Percentiles rank a stretch among this genome's conserved stretches.
phyloP scores from a whole-genome alignment of 1,284 basidiomycete species.

The Malassezia cuniculi region DNA sequence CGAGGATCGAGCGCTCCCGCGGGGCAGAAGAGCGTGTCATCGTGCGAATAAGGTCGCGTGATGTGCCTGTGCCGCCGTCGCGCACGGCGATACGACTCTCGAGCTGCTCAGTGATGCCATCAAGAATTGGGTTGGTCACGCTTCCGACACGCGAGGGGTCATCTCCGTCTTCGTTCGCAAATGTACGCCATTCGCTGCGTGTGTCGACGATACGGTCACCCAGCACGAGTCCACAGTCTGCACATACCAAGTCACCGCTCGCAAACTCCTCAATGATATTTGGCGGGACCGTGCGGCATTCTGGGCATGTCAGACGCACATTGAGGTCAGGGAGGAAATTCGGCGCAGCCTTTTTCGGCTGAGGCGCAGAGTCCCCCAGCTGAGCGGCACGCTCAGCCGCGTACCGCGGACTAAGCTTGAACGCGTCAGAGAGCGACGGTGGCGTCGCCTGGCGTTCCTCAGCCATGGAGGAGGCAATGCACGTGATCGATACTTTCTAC shows the following conservation, averaged over 20 bases:
- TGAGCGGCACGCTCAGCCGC: slow-evolving; percentile 26
- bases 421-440: slow-evolving; percentile 24
- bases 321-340: slow-evolving; percentile 39
- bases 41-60: slow-evolving; percentile 82
- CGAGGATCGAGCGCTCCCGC: slow-evolving; percentile 69
- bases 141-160: slow-evolving; percentile 99
- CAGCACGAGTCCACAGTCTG: slow-evolving; percentile 83
- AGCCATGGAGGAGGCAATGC: slow-evolving; percentile 1
- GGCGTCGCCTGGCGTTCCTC: slow-evolving; percentile 2
- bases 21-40: slow-evolving; percentile 58
- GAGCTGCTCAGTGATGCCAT: slow-evolving; percentile 79
- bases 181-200: slow-evolving; percentile 91
- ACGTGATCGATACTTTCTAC: no score
- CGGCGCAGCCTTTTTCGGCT: slow-evolving; percentile 15
- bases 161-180: slow-evolving; percentile 90
- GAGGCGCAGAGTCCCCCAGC: not conserved
- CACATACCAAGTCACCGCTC: slow-evolving; percentile 93
- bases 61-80: slow-evolving; percentile 83
- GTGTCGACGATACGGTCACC: slow-evolving; percentile 96
- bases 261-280: slow-evolving; percentile 95
- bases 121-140: slow-evolving; percentile 74
- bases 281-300: slow-evolving; percentile 80
- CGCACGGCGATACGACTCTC: slow-evolving; percentile 88
- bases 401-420: slow-evolving; percentile 33
- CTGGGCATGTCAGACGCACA: slow-evolving; percentile 56